Evolutionary conservation across 345 rosid genomes (phyloP), one percentile per base, ranked within the genome.

Genomic region (Microcos paniculata): DNA sequence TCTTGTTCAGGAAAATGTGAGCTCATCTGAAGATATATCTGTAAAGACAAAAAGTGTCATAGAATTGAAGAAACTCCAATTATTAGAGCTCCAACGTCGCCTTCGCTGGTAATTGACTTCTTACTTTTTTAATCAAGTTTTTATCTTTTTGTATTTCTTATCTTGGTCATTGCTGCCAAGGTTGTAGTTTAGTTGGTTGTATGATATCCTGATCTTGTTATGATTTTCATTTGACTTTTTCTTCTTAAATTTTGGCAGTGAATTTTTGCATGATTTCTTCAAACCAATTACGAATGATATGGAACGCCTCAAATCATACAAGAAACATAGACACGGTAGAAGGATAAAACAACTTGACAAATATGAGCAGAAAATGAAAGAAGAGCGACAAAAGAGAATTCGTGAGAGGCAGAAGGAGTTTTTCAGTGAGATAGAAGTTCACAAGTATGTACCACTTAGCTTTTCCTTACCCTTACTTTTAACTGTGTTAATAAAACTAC

Each of bases 371-470:
- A 94, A 88, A 84, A 92, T 92, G 97, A 92, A 92, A 89, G 98
- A 94, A 82, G 97, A 94, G 82, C 87, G 98, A 63, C 94, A 90
- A 57, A 94, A 89, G 91, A 92, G 98, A 84, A 92, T 89, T 62
- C 97, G 96, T 74, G 98, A 94, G 82, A 88, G 96, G 83, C 98
- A 94, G 86, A 94, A 94, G 89, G 97, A 92, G 83, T 94, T 94
- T 84, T 94, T 94, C 83, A 77, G 89, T 70, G 98, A 94, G 84
- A 87, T 94, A 73, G 98, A 94, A 86, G 88, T 87, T 82, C 96
- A 94, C 86, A 94, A 88, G 98, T 94, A 87, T 63, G 87, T 65
- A 55, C 66, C 12, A 55, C n/a, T 70, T 69, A 46, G 31, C 23
- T 45, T 57, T 52, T n/a, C 58, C 53, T 71, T 55, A 59, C 73